phyloP scores from a whole-genome alignment of 2,329 filamentous ascomycete genomes.

The Lasiodiplodia hormozganensis region DNA sequence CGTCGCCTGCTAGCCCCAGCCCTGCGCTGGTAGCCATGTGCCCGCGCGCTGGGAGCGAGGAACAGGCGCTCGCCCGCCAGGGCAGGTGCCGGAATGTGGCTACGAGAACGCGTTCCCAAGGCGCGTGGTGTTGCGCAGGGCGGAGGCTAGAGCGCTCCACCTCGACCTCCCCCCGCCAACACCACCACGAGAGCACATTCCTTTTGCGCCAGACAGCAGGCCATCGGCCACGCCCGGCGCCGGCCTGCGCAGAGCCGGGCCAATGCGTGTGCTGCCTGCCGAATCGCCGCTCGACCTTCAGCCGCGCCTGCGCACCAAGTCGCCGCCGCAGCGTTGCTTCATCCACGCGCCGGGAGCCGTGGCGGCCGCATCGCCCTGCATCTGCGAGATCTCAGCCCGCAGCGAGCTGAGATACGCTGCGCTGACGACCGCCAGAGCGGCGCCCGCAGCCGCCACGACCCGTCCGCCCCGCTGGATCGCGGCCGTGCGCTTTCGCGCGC shows the following conservation, averaged over 20 bases:
- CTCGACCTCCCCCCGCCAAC: background rate
- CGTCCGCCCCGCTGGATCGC: background rate
- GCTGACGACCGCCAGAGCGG: slow-evolving; percentile 4
- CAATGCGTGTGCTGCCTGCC: background rate
- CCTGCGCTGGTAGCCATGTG: background rate
- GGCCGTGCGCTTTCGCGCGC: background rate
- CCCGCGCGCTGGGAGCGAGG: background rate
- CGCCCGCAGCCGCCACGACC: slow-evolving; percentile 11
- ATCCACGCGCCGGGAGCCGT: background rate
- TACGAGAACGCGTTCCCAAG: background rate
- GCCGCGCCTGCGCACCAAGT: slow-evolving; percentile 1
- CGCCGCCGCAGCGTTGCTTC: background rate
- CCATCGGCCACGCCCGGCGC: background rate
- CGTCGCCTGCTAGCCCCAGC: background rate
- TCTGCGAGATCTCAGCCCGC: slow-evolving; percentile 18
- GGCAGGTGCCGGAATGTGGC: slow-evolving; percentile 17
- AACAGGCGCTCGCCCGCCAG: slow-evolving; percentile 7
- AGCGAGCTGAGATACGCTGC: slow-evolving; percentile 3
- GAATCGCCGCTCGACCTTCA: slow-evolving; percentile 2
- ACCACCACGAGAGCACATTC: slow-evolving; percentile 10
- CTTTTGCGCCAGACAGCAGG: slow-evolving; percentile 18
- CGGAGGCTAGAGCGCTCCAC: slow-evolving; percentile 21
- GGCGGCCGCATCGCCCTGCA: background rate
- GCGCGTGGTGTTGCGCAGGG: slow-evolving; percentile 11
- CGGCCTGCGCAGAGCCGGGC: slow-evolving; percentile 1